phyloP scores from a whole-genome alignment of 2,329 filamentous ascomycete genomes.

The Tolypocladium ovalisporum region DNA sequence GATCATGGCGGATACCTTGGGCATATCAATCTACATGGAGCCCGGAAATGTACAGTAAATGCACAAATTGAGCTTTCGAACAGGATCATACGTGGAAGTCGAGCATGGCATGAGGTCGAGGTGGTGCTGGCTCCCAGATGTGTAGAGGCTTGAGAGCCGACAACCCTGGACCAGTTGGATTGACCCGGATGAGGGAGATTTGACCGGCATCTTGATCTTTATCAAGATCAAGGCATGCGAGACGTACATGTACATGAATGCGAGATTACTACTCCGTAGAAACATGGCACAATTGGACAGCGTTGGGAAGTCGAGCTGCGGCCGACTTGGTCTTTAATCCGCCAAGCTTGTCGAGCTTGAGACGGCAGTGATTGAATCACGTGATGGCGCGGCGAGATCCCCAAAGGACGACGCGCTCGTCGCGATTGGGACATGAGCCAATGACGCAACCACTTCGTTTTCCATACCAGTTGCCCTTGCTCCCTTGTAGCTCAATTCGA shows the following conservation, averaged over 20 bases:
- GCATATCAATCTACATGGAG: background rate
- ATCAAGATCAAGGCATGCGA: too few relatives aligned
- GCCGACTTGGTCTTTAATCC: too few relatives aligned
- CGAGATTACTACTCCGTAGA: too few relatives aligned
- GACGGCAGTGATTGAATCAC: conserved; percentile 4
- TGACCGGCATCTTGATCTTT: too few relatives aligned
- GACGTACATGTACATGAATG: too few relatives aligned
- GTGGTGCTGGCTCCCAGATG: too few relatives aligned
- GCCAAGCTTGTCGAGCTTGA: too few relatives aligned
- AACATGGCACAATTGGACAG: too few relatives aligned
- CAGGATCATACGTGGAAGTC: background rate
- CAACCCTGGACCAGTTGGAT: too few relatives aligned
- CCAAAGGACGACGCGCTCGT: conserved; percentile 7
- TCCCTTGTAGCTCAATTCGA: background rate
- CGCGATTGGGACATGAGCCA: conserved; percentile 7
- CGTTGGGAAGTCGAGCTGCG: too few relatives aligned
- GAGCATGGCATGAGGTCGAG: background rate
- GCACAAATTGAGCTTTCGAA: background rate
- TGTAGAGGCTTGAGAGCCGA: too few relatives aligned
- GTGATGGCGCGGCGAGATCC: conserved; percentile 13
- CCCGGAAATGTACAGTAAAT: background rate
- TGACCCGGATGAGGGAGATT: too few relatives aligned
- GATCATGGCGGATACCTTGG: background rate
- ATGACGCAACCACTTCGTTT: conserved; percentile 13
- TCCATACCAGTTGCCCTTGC: background rate